phyloP scores from a whole-genome alignment of 1,139 yeast species.

The Blastobotrys persicus region DNA sequence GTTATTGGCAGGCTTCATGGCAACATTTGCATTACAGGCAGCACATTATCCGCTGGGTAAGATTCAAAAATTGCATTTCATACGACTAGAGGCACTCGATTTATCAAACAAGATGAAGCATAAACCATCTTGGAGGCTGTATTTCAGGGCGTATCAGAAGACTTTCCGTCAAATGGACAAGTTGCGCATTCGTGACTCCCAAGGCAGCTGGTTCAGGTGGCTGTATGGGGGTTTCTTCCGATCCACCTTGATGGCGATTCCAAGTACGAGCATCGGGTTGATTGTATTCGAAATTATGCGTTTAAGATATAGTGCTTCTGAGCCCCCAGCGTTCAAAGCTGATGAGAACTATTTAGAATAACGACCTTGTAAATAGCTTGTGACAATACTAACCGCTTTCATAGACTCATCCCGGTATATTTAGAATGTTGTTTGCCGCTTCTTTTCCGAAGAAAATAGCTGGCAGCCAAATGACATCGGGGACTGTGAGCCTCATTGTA shows the following conservation, averaged over 20 bases:
- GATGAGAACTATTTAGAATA: slow-evolving; percentile 13
- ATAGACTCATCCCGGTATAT: no score
- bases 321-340: slow-evolving; percentile 14
- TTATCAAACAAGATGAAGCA: slow-evolving; percentile 34
- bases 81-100: slow-evolving; percentile 77
- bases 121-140: slow-evolving; percentile 17
- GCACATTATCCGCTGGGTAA: slow-evolving; percentile 83
- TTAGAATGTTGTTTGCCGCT: no score
- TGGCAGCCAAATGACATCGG: no score
- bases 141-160: slow-evolving; percentile 68
- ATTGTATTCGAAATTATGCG: slow-evolving; percentile 83
- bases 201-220: slow-evolving; percentile 59
- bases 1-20: slow-evolving; percentile 83
- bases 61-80: slow-evolving; percentile 73
- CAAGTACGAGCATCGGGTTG: slow-evolving; percentile 84
- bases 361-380: slow-evolving; percentile 3
- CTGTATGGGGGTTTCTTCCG: slow-evolving; percentile 74
- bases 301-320: slow-evolving; percentile 37
- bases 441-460: no score
- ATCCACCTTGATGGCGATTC: slow-evolving; percentile 73
- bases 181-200: slow-evolving; percentile 52
- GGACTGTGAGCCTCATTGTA: no score
- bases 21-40: slow-evolving; percentile 71
- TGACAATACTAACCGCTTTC: slow-evolving; percentile 2
- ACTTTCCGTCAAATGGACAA: slow-evolving; percentile 60